A percentile compares a stretch with the other conserved stretches of the same genome.
phyloP scores from a whole-genome alignment of 192 early-diverging fungal genomes.

The Coemansia sp. region DNA sequence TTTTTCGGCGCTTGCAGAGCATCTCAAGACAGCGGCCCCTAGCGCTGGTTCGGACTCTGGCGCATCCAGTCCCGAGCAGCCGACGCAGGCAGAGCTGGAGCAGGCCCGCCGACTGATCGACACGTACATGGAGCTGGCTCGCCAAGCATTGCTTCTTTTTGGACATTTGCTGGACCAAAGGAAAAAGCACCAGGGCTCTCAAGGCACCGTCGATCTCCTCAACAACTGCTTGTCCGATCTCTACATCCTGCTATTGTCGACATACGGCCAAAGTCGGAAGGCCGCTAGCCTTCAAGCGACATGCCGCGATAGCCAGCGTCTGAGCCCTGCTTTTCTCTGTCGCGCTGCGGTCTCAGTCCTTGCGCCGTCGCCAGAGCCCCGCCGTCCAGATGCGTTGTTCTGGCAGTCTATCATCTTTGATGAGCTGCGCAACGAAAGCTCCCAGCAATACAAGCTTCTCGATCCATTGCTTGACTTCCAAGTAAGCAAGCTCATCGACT shows the following conservation, averaged over 20 bases:
- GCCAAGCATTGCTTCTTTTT: slow-evolving; percentile 24
- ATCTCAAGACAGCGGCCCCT: background rate
- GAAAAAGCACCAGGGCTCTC: slow-evolving; percentile 22
- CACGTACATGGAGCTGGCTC: slow-evolving; percentile 22
- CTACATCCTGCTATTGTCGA: slow-evolving; percentile 27
- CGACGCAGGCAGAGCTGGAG: background rate
- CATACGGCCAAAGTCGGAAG: slow-evolving; percentile 26
- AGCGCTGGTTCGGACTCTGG: background rate
- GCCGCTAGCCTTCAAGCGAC: slow-evolving; percentile 1
- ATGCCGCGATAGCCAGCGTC: background rate
- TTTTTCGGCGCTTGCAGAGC: slow-evolving; percentile 15
- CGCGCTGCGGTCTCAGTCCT: background rate
- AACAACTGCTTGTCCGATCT: slow-evolving; percentile 35
- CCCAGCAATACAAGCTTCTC: slow-evolving; percentile 52
- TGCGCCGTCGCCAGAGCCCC: background rate
- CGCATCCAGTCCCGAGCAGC: background rate
- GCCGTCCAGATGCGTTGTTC: slow-evolving; percentile 18
- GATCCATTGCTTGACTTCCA: slow-evolving; percentile 49
- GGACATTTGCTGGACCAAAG: slow-evolving; percentile 30
- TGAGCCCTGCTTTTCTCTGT: background rate
- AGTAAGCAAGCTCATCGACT: slow-evolving; percentile 43
- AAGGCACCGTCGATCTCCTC: slow-evolving; percentile 12
- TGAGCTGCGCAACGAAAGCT: slow-evolving; percentile 32
- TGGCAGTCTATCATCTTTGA: slow-evolving; percentile 46
- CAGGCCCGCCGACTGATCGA: slow-evolving; percentile 9